Conservation (phyloP, 768 basidiomycete species). For the Tremella fuciformis region DNA sequence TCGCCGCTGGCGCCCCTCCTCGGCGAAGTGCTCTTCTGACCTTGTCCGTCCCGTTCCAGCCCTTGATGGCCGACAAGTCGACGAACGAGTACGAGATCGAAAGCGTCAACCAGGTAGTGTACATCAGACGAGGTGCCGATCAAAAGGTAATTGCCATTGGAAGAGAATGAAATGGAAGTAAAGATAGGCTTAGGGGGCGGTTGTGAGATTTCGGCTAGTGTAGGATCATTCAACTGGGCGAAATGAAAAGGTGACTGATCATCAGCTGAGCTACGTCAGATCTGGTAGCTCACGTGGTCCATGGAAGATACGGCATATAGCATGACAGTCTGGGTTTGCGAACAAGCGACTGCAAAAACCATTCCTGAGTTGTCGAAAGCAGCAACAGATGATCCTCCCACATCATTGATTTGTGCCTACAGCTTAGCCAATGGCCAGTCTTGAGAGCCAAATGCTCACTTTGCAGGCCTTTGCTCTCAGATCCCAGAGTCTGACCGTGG, state of each 20-base stretch:
- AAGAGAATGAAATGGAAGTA: slow-evolving; percentile 86
- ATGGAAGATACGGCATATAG: slow-evolving; percentile 34
- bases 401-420: slow-evolving; percentile 43
- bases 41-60: slow-evolving; percentile 65
- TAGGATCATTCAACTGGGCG: slow-evolving; percentile 77
- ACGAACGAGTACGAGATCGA: slow-evolving; percentile 74
- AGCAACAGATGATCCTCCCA: slow-evolving; percentile 45
- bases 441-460: slow-evolving; percentile 35
- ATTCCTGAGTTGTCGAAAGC: slow-evolving; percentile 43
- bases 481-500: slow-evolving; percentile 95
- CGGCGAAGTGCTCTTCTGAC: slow-evolving; percentile 59
- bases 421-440: neutral
- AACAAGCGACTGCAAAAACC: slow-evolving; percentile 45
- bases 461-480: slow-evolving; percentile 73
- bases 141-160: slow-evolving; percentile 82
- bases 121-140: slow-evolving; percentile 88
- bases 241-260: slow-evolving; percentile 72
- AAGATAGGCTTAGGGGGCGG: slow-evolving; percentile 85
- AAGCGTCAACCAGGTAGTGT: slow-evolving; percentile 91
- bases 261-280: neutral
- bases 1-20: slow-evolving; percentile 80
- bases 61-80: slow-evolving; percentile 82
- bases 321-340: slow-evolving; percentile 36
- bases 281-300: slow-evolving; percentile 35
- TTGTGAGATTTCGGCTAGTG: slow-evolving; percentile 68